Evolutionary conservation across 2,329 filamentous ascomycete genomes (phyloP).

Genomic region (Aspergillus pseudoglaucus): DNA sequence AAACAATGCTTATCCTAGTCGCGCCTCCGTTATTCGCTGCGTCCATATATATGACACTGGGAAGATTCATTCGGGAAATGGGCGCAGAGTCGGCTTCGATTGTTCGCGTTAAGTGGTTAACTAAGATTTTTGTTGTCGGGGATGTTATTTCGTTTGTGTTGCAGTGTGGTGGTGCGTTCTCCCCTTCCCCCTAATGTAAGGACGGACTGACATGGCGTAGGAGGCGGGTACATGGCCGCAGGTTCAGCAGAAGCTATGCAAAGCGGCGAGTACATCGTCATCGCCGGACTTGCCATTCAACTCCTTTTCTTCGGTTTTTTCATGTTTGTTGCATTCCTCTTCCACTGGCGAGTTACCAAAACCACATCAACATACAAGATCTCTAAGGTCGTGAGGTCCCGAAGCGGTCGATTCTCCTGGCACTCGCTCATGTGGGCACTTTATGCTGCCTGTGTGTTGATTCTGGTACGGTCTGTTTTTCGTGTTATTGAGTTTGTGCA

Average conservation of each 20-base stretch:
- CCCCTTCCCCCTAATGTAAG: neutral
- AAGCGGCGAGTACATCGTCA: constrained; percentile 39
- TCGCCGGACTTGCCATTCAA: constrained; percentile 53
- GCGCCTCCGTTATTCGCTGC: constrained; percentile 25
- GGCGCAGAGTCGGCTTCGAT: constrained; percentile 14
- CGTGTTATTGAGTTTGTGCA: constrained; percentile 27
- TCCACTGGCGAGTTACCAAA: constrained; percentile 39
- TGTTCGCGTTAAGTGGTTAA: constrained; percentile 18
- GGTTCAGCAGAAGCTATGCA: constrained; percentile 11
- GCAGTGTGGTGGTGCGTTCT: constrained; percentile 19
- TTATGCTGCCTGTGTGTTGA: constrained; percentile 21
- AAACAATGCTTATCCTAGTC: constrained; percentile 24
- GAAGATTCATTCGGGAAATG: constrained; percentile 17
- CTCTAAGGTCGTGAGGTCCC: neutral
- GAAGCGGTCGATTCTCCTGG: constrained; percentile 5
- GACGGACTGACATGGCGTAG: constrained; percentile 5
- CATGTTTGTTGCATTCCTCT: constrained; percentile 43
- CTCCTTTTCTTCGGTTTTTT: constrained; percentile 55
- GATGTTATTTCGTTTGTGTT: constrained; percentile 26
- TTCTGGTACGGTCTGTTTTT: constrained; percentile 27
- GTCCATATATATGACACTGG: constrained; percentile 27
- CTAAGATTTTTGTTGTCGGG: constrained; percentile 25
- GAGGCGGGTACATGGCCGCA: constrained; percentile 24
- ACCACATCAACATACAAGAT: neutral
- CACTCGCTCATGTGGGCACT: constrained; percentile 11